These are phyloP conservation scores for Entophlyctis luteolus DNA, from an alignment of 192 early-diverging fungal genomes.

Conservation along the genomic window DNA sequence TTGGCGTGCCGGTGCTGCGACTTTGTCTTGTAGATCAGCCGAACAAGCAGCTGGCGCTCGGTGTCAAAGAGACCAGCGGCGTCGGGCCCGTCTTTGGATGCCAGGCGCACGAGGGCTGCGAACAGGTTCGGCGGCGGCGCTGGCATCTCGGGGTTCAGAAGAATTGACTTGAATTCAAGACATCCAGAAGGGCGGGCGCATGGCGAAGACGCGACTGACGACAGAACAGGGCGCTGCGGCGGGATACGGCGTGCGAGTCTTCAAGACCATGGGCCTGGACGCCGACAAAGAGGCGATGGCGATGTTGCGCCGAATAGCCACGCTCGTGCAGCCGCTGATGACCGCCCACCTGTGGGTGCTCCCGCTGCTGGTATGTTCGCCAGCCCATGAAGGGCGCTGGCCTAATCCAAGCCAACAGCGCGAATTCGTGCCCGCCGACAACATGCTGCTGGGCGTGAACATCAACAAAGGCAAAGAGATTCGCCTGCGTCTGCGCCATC, in stretches of 20 bases:
- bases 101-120: no score
- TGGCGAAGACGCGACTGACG: slow-evolving; percentile 9
- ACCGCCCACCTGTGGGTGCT: slow-evolving; percentile 59
- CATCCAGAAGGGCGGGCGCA: no score
- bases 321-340: slow-evolving; percentile 69
- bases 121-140: no score
- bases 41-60: no score
- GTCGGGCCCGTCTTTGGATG: no score
- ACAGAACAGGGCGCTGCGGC: not conserved
- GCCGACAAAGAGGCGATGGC: slow-evolving; percentile 28
- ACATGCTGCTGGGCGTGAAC: slow-evolving; percentile 63
- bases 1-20: no score
- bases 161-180: no score
- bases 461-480: slow-evolving; percentile 66
- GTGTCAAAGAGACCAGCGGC: no score
- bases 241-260: slow-evolving; percentile 8
- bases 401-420: not conserved
- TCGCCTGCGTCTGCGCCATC: slow-evolving; percentile 58
- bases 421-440: slow-evolving; percentile 61
- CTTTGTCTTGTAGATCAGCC: no score
- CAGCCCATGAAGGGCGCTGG: not conserved
- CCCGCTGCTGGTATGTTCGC: slow-evolving; percentile 23
- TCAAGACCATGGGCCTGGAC: slow-evolving; percentile 17
- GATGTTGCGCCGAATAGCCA: slow-evolving; percentile 16
- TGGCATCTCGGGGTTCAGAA: no score